These are phyloP conservation scores for Macrocybe gigantea DNA, from an alignment of 768 basidiomycete genomes.

Conservation along the genomic window DNA sequence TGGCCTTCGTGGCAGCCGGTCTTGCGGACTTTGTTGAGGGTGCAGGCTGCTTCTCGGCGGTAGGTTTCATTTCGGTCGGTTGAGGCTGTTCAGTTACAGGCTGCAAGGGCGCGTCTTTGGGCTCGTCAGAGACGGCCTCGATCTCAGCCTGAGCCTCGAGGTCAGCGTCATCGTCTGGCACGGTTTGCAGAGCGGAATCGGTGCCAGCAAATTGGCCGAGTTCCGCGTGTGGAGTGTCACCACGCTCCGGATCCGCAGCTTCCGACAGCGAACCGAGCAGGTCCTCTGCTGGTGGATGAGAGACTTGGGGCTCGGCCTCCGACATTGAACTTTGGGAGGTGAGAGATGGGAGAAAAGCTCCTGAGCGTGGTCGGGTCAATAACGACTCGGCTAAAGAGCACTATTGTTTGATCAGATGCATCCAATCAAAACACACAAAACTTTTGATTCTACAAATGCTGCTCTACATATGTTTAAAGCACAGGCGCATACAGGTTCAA, in stretches of 20 bases:
- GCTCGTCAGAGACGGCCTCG: conserved; percentile 15
- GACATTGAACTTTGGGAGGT: conserved; percentile 18
- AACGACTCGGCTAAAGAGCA: neutral
- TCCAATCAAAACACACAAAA: neutral
- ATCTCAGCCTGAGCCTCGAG: no score
- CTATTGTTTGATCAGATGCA: neutral
- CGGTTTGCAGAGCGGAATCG: no score
- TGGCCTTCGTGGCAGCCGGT: conserved; percentile 36
- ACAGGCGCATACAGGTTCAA: conserved; percentile 60
- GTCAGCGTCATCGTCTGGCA: no score
- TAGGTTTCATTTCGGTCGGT: conserved; percentile 11
- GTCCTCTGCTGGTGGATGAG: conserved; percentile 3
- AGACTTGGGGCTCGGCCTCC: conserved; percentile 16
- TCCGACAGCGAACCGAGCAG: no score
- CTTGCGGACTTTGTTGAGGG: conserved; percentile 32
- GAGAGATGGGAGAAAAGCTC: neutral
- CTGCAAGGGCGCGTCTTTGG: conserved; percentile 11
- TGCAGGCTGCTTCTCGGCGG: neutral
- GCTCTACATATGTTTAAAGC: conserved; percentile 1
- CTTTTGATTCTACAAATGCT: neutral
- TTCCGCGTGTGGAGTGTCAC: no score
- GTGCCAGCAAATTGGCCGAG: no score
- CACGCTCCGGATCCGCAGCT: no score
- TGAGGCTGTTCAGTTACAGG: conserved; percentile 6
- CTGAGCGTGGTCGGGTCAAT: conserved; percentile 1